A percentile compares a stretch with the other conserved stretches of the same genome.
Evolutionary conservation across 2,329 filamentous ascomycete genomes (phyloP).

Genomic region (Aspergillus sp.): DNA sequence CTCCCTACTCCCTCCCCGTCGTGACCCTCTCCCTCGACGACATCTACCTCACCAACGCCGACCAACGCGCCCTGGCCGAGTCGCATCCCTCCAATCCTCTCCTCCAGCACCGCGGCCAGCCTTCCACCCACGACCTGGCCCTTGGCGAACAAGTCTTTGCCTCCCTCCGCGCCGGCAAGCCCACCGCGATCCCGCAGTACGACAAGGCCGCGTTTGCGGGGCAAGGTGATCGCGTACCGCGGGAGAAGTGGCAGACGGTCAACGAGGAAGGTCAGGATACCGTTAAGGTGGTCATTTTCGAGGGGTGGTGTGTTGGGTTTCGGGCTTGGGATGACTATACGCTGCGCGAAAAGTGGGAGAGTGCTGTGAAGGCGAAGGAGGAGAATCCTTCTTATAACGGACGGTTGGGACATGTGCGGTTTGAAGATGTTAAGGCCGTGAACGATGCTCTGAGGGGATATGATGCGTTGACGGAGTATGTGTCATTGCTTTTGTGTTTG

Average conservation of each 20-base stretch:
- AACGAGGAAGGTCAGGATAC: slow-evolving; percentile 29
- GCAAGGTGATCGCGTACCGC: slow-evolving; percentile 63
- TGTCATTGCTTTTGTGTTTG: not conserved
- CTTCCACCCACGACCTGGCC: slow-evolving; percentile 69
- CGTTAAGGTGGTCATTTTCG: slow-evolving; percentile 64
- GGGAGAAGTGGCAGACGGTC: slow-evolving; percentile 52
- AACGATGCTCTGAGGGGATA: slow-evolving; percentile 53
- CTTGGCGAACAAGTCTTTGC: slow-evolving; percentile 58
- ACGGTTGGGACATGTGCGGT: slow-evolving; percentile 46
- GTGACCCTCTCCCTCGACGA: slow-evolving; percentile 79
- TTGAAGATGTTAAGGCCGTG: slow-evolving; percentile 50
- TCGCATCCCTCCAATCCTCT: slow-evolving; percentile 63
- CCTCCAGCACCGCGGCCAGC: slow-evolving; percentile 73
- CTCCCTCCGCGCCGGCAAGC: slow-evolving; percentile 44
- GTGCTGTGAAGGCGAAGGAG: slow-evolving; percentile 43
- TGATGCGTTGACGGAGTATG: slow-evolving; percentile 49
- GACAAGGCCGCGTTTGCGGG: slow-evolving; percentile 74
- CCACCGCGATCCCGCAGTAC: slow-evolving; percentile 62
- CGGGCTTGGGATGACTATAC: slow-evolving; percentile 52
- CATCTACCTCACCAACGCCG: slow-evolving; percentile 68
- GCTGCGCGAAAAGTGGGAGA: slow-evolving; percentile 47
- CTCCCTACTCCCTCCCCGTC: slow-evolving; percentile 53
- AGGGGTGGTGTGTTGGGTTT: slow-evolving; percentile 90
- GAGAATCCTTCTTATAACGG: slow-evolving; percentile 37
- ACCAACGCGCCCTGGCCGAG: slow-evolving; percentile 58